Evolutionary conservation across 371 early-diverging fungal genomes (phyloP), one percentile per base, ranked within the genome.

Genomic region (Mortierella sp.): DNA sequence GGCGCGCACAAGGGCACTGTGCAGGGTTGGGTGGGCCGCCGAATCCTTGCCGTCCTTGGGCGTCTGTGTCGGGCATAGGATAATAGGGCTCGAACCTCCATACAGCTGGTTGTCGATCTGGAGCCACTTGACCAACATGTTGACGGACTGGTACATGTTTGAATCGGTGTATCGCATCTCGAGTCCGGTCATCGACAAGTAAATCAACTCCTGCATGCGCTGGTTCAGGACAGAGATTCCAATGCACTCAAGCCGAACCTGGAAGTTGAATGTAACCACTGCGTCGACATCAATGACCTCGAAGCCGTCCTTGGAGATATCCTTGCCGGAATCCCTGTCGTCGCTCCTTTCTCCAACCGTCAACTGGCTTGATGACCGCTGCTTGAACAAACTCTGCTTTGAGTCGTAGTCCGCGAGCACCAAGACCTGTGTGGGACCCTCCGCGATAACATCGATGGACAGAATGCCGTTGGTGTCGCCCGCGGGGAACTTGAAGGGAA

Each of bases 51-150:
- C 89, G 53, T 91, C 92, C 78, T 91, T 92, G 1, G 94, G 92
- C 16, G 95, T 83, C n/a, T 93, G 93, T 4, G 98, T 96, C 40
- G 99, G 99, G 81, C 96, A 98, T 11, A 99, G 84, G 44, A 98
- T 89, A 26, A 98, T 97, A 0, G 98, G 98, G 73, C 93, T 96
- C 10, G 93, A 79, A 1, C 95, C 91, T 48, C 95, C 97, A 76
- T 94, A 95, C 14, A 96, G 88, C 88, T 98, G 98, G 88, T 99
- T 99, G 86, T 99, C 99, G 71, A 98, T 92, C 90, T 95, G 98
- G 13, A 98, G 83, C 99, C 98, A 99, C 69, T 95, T 94, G 40
- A 97, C 92, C 46, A 91, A 83, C 88, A 96, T 91, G 51, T 91
- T 92, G 37, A 96, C 74, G 2, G 95, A 94, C 83, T 95, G 94